Evolutionary conservation across 768 basidiomycete genomes (phyloP).

Genomic region (Termitomyces titanicus): DNA sequence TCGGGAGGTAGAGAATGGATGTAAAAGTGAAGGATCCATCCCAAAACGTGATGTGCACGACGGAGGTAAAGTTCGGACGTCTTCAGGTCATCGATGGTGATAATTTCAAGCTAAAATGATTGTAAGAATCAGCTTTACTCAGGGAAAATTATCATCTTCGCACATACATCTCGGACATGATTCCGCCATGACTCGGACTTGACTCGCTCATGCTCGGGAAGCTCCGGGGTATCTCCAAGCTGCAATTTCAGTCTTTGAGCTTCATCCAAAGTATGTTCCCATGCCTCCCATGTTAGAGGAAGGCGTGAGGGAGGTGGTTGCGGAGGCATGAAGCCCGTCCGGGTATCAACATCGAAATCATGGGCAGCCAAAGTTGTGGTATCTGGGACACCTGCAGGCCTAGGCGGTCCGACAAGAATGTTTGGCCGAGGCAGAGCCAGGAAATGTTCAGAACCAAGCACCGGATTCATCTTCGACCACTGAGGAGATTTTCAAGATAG

Average conservation of each 20-base stretch:
- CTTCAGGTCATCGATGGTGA: slow-evolving; percentile 42
- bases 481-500: background rate
- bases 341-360: slow-evolving; percentile 89
- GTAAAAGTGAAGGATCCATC: slow-evolving; percentile 79
- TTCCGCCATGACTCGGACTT: slow-evolving; percentile 52
- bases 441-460: slow-evolving; percentile 14
- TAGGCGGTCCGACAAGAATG: slow-evolving; percentile 7
- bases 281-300: slow-evolving; percentile 58
- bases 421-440: slow-evolving; percentile 18
- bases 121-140: background rate
- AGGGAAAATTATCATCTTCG: background rate
- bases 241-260: slow-evolving; percentile 49
- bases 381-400: slow-evolving; percentile 15
- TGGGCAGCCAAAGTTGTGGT: slow-evolving; percentile 46
- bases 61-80: slow-evolving; percentile 59
- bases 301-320: slow-evolving; percentile 64
- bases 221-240: slow-evolving; percentile 51
- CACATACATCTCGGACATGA: slow-evolving; percentile 44
- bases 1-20: slow-evolving; percentile 59
- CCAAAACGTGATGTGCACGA: slow-evolving; percentile 72
- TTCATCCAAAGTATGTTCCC: slow-evolving; percentile 61
- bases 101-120: slow-evolving; percentile 44
- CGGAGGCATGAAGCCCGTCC: slow-evolving; percentile 90
- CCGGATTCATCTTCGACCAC: slow-evolving; percentile 4
- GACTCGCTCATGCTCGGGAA: slow-evolving; percentile 35